Conservation (phyloP, 164 flowering plant species). For the Macadamia tetraphylla region DNA sequence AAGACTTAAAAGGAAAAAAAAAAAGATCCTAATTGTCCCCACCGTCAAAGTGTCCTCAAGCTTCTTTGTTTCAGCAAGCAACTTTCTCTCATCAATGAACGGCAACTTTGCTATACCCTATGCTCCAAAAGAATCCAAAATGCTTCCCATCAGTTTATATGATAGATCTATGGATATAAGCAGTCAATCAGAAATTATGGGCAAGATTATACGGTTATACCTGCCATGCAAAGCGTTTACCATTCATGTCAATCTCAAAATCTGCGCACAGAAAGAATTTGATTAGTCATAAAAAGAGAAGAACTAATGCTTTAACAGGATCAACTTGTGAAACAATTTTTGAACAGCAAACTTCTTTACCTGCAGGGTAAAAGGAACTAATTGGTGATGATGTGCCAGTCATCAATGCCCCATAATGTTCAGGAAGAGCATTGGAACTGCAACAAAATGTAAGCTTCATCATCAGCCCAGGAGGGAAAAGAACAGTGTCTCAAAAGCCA, state of each 20-base stretch:
- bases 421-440: constrained; percentile 84
- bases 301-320: neutral
- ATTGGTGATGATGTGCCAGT: constrained; percentile 82
- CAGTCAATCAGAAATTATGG: neutral
- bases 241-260: constrained; percentile 97
- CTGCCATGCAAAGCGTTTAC: constrained; percentile 98
- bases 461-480: constrained; percentile 1
- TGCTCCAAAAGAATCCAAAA: constrained; percentile 10
- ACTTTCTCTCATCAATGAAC: constrained; percentile 77
- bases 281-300: constrained; percentile 4
- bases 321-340: constrained; percentile 5
- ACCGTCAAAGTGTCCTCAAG: constrained; percentile 86
- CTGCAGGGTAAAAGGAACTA: constrained; percentile 68
- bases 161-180: neutral
- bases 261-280: constrained; percentile 39
- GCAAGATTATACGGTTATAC: constrained; percentile 23
- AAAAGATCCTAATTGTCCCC: constrained; percentile 9
- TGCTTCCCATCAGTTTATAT: constrained; percentile 8
- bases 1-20: neutral
- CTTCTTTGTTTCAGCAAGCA: constrained; percentile 76
- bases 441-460: constrained; percentile 16
- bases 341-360: constrained; percentile 32
- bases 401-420: constrained; percentile 73
- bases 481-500: too few species aligned
- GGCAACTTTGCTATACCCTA: constrained; percentile 97